Percentiles rank a stretch among this genome's conserved stretches.
Conservation (phyloP, 345 rosid species). For the Gossypium bickii region DNA sequence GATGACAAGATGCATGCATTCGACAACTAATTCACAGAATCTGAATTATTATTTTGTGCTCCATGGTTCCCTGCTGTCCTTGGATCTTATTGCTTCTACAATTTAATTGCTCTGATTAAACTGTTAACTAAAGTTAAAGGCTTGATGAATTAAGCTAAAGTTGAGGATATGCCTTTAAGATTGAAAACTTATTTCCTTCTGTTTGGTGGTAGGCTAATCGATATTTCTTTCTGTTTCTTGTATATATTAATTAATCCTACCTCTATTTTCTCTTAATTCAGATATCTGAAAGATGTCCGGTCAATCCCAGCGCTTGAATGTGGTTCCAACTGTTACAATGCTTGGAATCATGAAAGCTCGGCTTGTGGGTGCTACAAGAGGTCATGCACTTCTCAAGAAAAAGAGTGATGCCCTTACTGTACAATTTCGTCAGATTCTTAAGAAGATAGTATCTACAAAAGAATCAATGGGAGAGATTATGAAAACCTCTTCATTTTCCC, state of each 20-base stretch:
- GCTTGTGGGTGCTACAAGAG: conserved; percentile 86
- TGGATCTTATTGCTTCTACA: neutral
- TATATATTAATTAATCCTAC: neutral
- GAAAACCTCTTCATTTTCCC: conserved; percentile 78
- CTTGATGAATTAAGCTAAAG: neutral
- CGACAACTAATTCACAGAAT: neutral
- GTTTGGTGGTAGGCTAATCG: neutral
- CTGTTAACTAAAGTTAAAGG: neutral
- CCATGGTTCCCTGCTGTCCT: neutral
- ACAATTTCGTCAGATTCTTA: conserved; percentile 79
- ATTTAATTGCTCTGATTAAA: neutral
- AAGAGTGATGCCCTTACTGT: conserved; percentile 96
- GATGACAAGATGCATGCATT: neutral
- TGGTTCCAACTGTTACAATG: conserved; percentile 87
- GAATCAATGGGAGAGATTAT: conserved; percentile 89
- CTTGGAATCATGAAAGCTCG: conserved; percentile 77
- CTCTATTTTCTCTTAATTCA: conserved; percentile 9
- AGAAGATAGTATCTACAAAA: conserved; percentile 73
- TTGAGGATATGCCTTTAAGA: neutral
- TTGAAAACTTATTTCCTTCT: neutral
- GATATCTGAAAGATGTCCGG: conserved; percentile 59
- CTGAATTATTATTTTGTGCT: neutral
- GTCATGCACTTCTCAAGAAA: conserved; percentile 92
- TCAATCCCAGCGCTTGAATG: conserved; percentile 72
- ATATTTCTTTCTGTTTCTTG: neutral